These are phyloP conservation scores for Proteromonas lacertae DNA, from an alignment of 352 stramenopile species.

Conservation along the genomic window DNA sequence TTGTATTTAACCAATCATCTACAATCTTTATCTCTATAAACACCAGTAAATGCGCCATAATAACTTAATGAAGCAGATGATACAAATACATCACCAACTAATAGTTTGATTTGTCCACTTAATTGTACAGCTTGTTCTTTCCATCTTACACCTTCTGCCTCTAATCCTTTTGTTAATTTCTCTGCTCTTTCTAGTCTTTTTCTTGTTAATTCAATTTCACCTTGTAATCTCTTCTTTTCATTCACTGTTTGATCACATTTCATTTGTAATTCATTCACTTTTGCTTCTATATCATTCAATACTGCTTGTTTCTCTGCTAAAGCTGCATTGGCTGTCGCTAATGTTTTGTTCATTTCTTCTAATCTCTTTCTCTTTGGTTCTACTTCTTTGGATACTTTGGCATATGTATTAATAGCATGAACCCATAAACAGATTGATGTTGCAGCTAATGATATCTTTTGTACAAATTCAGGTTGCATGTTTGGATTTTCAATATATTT, in stretches of 20 bases:
- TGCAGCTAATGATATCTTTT: constrained; percentile 52
- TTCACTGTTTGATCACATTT: constrained; percentile 47
- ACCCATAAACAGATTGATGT: constrained; percentile 63
- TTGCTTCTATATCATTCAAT: constrained; percentile 43
- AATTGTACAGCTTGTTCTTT: constrained; percentile 42
- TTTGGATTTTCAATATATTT: constrained; percentile 28
- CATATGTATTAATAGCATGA: constrained; percentile 70
- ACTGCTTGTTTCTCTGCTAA: constrained; percentile 45
- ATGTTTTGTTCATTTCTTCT: constrained; percentile 44
- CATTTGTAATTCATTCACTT: constrained; percentile 37
- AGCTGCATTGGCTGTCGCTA: constrained; percentile 37
- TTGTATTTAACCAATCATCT: constrained; percentile 17
- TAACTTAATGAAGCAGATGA: constrained; percentile 58
- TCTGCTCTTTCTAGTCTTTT: constrained; percentile 44
- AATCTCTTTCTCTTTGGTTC: constrained; percentile 52
- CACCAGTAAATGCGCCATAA: constrained; percentile 58
- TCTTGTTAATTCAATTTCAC: constrained; percentile 37
- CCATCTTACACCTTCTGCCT: constrained; percentile 54
- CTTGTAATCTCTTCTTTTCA: constrained; percentile 50
- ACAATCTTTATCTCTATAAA: constrained; percentile 25
- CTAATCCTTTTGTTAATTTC: constrained; percentile 48
- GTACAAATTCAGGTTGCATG: constrained; percentile 50
- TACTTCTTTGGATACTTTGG: constrained; percentile 60
- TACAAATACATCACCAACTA: constrained; percentile 56
- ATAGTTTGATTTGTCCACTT: constrained; percentile 23